Evolutionary conservation across 371 early-diverging fungal genomes (phyloP), one percentile per base, ranked within the genome.

Genomic region (Funneliformis caledonium): DNA sequence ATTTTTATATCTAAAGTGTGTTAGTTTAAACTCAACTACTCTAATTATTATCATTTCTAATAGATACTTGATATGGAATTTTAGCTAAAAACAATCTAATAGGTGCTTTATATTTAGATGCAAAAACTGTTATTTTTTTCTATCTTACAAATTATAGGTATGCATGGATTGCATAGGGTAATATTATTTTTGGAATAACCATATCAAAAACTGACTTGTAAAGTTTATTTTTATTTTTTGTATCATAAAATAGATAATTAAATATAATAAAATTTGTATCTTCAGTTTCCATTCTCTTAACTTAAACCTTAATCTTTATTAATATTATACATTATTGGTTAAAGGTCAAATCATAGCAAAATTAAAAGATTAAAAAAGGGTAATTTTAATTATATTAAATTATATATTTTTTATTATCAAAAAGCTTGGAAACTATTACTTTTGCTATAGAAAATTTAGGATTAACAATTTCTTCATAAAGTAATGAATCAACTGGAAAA

Each of bases 401-500:
- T 1, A 72, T 50, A 43, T 26, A 50, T n/a, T 72, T 1, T 47
- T 47, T 47, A 72, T 37, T 2, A 43, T 47, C 19, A 0, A 5
- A 10, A 4, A 1, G 72, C 72, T 50, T 0, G 45, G 72, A 10
- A 43, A 47, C 1, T 19, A 72, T 4, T 43, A 0, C 6, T 42
- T 5, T 72, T 5, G 72, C 45, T 22, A 47, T 0, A 4, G 72
- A n/a, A 50, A 72, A 2, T 42, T 72, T 6, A 72, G 72, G 72
- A 72, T 72, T 8, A 45, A 3, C 33, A 68, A 22, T 37, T 3
- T 72, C 1, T 72, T 43, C 72, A 2, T 16, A n/a, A 45, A 19
- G 47, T 72, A 43, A 45, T 72, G 72, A 37, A 74, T 59, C 74
- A 26, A 74, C 33, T 59, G 74, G 48, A 37, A 61, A 7, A 22